Evolutionary conservation across 129 eudicot species (phyloP).

Genomic region (Sambucus nigra): DNA sequence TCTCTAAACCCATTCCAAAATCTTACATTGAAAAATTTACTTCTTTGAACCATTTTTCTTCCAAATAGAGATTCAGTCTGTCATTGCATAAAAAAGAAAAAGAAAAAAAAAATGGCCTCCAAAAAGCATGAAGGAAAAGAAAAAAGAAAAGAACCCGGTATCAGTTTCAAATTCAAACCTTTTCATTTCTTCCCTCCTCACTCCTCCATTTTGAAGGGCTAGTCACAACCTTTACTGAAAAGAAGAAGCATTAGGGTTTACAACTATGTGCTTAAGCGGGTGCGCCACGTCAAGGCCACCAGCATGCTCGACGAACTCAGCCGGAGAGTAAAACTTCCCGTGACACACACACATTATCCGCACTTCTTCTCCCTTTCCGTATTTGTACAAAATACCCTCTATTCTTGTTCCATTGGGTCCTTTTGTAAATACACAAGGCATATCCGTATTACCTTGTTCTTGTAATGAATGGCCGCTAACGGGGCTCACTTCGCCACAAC

Average conservation of each 20-base stretch:
- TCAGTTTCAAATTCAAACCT: no score
- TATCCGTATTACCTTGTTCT: constrained; percentile 22
- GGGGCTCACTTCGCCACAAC: constrained; percentile 38
- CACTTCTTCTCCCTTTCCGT: constrained; percentile 51
- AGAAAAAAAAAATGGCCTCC: neutral
- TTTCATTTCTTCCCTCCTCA: neutral
- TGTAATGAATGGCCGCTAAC: constrained; percentile 29
- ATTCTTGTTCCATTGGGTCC: constrained; percentile 56
- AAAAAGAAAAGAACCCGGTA: no score
- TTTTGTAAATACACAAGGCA: constrained; percentile 54
- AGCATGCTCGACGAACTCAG: constrained; percentile 51
- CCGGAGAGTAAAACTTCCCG: constrained; percentile 48
- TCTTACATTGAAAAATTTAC: no score
- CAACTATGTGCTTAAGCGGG: constrained; percentile 52
- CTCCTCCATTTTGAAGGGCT: neutral
- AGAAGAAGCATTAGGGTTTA: constrained; percentile 35
- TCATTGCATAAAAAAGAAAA: no score
- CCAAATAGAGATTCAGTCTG: no score
- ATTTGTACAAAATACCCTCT: constrained; percentile 51
- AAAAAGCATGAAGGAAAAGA: neutral
- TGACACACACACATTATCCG: constrained; percentile 64
- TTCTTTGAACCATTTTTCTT: no score
- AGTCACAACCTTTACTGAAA: constrained; percentile 15
- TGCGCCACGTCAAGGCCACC: constrained; percentile 42
- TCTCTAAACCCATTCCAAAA: no score